Evolutionary conservation across 2,329 filamentous ascomycete species (phyloP), one percentile per base, ranked within the genome.

Genomic region (Nemania diffusa): DNA sequence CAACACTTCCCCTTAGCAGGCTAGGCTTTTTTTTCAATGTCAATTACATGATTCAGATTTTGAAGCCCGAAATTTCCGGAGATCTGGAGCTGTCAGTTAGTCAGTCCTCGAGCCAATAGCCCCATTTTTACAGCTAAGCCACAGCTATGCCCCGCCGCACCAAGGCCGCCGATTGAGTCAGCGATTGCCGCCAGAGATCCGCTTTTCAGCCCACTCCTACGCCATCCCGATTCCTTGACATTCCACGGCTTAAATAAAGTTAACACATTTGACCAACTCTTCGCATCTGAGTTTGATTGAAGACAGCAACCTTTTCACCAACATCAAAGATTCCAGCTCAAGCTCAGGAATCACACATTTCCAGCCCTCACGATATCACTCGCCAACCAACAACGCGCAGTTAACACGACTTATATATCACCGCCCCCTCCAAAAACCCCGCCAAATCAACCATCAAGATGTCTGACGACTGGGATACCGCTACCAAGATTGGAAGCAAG

Each of bases 401-500:
- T 24, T 20, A 26, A 65, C 50, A 62, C 62, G 42, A 64, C 22
- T 34, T 24, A 17, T 51, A 53, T 40, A n/a, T n/a, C n/a, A n/a
- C n/a, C n/a, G n/a, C n/a, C 22, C 9, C 22, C 26, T 71, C 67
- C 76, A 75, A 68, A 74, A 81, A 72, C 68, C 78, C 76, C 70
- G 15, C 55, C 62, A 55, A 57, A 46, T 24, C 51, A 27, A 75
- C 81, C 74, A 74, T 87, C 90, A 90, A 77, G 59, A 89, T 91
- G 87, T 85, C 88, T 78, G 93, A 69, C 0, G 64, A 97, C 77
- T 98, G 95, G 94, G 92, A 97, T 76, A 81, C 84, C 74, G 89
- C 92, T 75, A 97, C 94, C 83, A 97, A 96, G 87, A 98, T 99
- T 79, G 96, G 96, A 78, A 93, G 89, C 88, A 95, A 92, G 83